A percentile compares a stretch with the other conserved stretches of the same genome.
Evolutionary conservation across 805 yeast genomes (phyloP).

Genomic region (Zygosaccharomyces gambellarensis): DNA sequence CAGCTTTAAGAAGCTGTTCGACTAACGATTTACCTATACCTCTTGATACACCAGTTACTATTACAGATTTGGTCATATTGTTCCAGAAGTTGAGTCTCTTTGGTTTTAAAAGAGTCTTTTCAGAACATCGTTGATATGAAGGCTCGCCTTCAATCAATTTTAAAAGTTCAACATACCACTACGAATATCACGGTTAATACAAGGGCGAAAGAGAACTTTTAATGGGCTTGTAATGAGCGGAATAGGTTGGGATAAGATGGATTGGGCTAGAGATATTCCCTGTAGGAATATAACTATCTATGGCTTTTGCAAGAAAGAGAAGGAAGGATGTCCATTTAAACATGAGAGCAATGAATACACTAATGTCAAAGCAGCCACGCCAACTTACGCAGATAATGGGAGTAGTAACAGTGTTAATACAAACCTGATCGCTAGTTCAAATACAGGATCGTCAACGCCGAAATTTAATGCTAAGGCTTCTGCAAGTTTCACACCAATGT

Average conservation of each 20-base stretch:
- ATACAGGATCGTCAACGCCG: constrained; percentile 9
- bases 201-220: not conserved
- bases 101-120: not conserved
- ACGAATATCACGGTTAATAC: not conserved
- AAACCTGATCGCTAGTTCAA: not conserved
- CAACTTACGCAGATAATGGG: constrained; percentile 1
- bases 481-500: constrained; percentile 50
- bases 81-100: not conserved
- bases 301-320: constrained; percentile 83
- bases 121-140: not conserved
- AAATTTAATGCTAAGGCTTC: constrained; percentile 51
- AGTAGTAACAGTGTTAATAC: constrained; percentile 1
- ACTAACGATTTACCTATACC: constrained; percentile 83
- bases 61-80: constrained; percentile 32
- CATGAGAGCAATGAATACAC: constrained; percentile 45
- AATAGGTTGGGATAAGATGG: constrained; percentile 30
- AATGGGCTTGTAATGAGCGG: not conserved
- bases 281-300: constrained; percentile 81
- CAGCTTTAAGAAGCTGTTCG: constrained; percentile 39
- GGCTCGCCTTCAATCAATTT: not conserved
- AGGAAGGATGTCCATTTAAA: constrained; percentile 79
- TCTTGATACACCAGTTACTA: constrained; percentile 62
- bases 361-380: not conserved
- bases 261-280: constrained; percentile 66
- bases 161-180: not conserved